phyloP scores from a whole-genome alignment of 495 filamentous ascomycete species.

The Physcia stellaris region DNA sequence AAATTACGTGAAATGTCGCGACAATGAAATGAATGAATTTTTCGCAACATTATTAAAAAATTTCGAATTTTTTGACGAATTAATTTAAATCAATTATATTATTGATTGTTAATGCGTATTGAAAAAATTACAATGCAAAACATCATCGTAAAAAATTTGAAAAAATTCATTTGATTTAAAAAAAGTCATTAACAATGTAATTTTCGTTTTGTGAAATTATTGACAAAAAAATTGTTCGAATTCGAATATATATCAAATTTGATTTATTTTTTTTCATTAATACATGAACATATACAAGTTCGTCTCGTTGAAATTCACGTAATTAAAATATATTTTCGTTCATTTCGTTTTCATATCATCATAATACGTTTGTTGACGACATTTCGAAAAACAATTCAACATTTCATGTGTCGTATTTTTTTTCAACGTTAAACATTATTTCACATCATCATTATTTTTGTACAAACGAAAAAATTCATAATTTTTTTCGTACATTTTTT shows the following conservation, averaged over 20 bases:
- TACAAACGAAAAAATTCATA: neutral
- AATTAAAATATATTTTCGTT: neutral
- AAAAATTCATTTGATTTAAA: neutral
- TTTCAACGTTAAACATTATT: neutral
- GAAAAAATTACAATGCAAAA: neutral
- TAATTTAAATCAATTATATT: neutral
- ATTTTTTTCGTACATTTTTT: neutral
- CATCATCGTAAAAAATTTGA: no score
- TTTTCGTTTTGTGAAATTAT: neutral
- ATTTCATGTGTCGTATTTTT: neutral
- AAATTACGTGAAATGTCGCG: neutral
- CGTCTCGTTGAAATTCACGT: neutral
- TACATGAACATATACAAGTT: neutral
- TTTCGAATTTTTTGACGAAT: no score
- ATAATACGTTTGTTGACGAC: neutral
- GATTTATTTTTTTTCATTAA: neutral
- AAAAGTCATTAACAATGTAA: neutral
- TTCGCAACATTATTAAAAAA: neutral
- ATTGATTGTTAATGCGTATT: neutral
- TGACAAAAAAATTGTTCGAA: neutral
- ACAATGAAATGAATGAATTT: neutral
- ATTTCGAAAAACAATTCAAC: neutral
- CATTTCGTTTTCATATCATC: neutral
- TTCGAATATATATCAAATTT: neutral
- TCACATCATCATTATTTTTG: neutral